Conservation (phyloP, 192 early-diverging fungal genomes). For the Linderina pennispora region DNA sequence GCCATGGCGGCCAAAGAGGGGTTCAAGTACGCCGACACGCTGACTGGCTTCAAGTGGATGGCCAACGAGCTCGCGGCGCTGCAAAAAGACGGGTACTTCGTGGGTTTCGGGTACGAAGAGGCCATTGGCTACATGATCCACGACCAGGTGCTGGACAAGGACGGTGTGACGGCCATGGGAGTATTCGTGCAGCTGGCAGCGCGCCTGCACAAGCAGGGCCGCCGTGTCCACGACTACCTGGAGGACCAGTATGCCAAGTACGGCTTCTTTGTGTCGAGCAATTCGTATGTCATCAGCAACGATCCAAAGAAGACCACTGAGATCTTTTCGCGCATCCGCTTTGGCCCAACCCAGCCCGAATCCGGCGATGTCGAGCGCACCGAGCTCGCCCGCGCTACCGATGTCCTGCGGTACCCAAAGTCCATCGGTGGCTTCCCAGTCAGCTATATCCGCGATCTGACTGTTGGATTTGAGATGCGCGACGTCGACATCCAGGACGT, state of each 20-base stretch:
- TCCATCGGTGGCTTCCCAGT: constrained; percentile 64
- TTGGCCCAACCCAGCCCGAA: constrained; percentile 36
- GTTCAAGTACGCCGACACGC: constrained; percentile 80
- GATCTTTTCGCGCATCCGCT: constrained; percentile 82
- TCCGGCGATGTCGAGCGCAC: constrained; percentile 9
- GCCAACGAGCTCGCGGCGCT: constrained; percentile 74
- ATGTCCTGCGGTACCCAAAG: constrained; percentile 63
- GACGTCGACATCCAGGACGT: constrained; percentile 30
- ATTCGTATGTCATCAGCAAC: constrained; percentile 83
- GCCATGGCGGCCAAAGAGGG: constrained; percentile 69
- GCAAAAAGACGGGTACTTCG: constrained; percentile 56
- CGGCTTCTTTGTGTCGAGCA: constrained; percentile 80
- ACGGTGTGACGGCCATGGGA: constrained; percentile 81
- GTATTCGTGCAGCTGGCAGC: constrained; percentile 72
- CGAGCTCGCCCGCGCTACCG: constrained; percentile 6
- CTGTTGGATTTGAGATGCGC: constrained; percentile 74
- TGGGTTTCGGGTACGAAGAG: constrained; percentile 88
- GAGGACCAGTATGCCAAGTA: constrained; percentile 68
- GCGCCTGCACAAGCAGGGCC: constrained; percentile 57
- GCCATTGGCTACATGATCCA: constrained; percentile 87
- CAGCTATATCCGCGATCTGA: constrained; percentile 76
- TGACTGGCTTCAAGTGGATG: constrained; percentile 97
- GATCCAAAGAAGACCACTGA: constrained; percentile 59
- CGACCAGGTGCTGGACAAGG: constrained; percentile 81
- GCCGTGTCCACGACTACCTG: constrained; percentile 60